These are phyloP conservation scores for Eutypella sp. DNA, from an alignment of 2,329 filamentous ascomycete species.

Conservation along the genomic window DNA sequence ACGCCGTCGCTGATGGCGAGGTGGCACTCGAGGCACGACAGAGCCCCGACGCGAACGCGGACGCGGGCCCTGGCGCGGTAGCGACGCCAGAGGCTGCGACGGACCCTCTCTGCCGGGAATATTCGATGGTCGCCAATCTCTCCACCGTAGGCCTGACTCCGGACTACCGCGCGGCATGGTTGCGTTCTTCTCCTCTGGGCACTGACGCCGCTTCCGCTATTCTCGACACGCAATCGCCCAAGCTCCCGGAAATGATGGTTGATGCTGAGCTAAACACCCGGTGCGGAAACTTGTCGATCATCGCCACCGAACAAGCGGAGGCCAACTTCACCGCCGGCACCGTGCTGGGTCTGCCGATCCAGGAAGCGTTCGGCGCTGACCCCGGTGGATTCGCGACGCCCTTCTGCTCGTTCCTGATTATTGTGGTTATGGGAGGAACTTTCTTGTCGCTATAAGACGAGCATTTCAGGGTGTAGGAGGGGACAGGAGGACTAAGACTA, in stretches of 20 bases:
- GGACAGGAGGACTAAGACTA: neutral
- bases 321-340: slow-evolving; percentile 39
- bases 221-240: slow-evolving; percentile 35
- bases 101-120: slow-evolving; percentile 40
- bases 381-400: slow-evolving; percentile 15
- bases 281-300: slow-evolving; percentile 40
- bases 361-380: slow-evolving; percentile 27
- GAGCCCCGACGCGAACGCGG: slow-evolving; percentile 13
- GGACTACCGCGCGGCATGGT: slow-evolving; percentile 40
- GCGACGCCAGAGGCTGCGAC: slow-evolving; percentile 6
- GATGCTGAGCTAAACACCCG: slow-evolving; percentile 35
- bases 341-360: slow-evolving; percentile 30
- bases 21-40: slow-evolving; percentile 16
- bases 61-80: neutral
- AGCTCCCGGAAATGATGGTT: slow-evolving; percentile 32
- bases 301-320: slow-evolving; percentile 38
- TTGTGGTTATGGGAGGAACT: slow-evolving; percentile 19
- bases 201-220: slow-evolving; percentile 33
- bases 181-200: slow-evolving; percentile 37
- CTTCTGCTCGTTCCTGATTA: slow-evolving; percentile 15
- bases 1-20: slow-evolving; percentile 13
- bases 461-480: neutral
- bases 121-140: slow-evolving; percentile 40
- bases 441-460: slow-evolving; percentile 16
- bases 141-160: slow-evolving; percentile 40